phyloP scores from a whole-genome alignment of 768 basidiomycete genomes.

The Kwoniella europaea region DNA sequence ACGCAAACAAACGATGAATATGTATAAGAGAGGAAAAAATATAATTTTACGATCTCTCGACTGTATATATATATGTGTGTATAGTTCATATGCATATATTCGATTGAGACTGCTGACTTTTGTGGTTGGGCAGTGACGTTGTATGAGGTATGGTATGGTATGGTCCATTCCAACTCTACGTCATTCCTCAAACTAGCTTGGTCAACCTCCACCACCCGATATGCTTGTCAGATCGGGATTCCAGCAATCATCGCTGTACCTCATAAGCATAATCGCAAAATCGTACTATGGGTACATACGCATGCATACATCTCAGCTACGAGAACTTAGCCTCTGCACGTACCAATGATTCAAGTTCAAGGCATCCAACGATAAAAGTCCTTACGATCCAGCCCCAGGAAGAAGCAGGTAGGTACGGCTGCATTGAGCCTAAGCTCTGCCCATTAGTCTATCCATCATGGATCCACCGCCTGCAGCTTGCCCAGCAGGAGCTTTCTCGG shows the following conservation, averaged over 20 bases:
- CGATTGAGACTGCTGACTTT: too few species aligned
- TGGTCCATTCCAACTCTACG: background rate
- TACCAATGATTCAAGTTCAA: too few species aligned
- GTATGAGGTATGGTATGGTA: background rate
- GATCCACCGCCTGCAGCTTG: conserved; percentile 3
- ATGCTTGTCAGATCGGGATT: conserved; percentile 6
- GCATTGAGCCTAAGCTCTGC: background rate
- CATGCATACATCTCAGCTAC: too few species aligned
- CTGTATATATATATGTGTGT: too few species aligned
- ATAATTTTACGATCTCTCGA: background rate
- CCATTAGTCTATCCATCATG: conserved; percentile 23
- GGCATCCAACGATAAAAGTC: too few species aligned
- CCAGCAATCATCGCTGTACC: conserved; percentile 11
- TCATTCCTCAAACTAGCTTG: background rate
- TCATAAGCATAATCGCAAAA: background rate
- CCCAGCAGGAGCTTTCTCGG: conserved; percentile 11
- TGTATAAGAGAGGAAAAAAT: background rate
- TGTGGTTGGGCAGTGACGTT: conserved; percentile 2
- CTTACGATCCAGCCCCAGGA: too few species aligned
- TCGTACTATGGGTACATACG: too few species aligned
- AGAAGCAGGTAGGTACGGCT: too few species aligned
- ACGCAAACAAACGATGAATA: background rate
- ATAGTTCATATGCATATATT: too few species aligned
- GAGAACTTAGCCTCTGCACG: too few species aligned
- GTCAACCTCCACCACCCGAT: conserved; percentile 13